These are phyloP conservation scores for Monosporascus sp. DNA, from an alignment of 2,329 filamentous ascomycete species.

Conservation along the genomic window DNA sequence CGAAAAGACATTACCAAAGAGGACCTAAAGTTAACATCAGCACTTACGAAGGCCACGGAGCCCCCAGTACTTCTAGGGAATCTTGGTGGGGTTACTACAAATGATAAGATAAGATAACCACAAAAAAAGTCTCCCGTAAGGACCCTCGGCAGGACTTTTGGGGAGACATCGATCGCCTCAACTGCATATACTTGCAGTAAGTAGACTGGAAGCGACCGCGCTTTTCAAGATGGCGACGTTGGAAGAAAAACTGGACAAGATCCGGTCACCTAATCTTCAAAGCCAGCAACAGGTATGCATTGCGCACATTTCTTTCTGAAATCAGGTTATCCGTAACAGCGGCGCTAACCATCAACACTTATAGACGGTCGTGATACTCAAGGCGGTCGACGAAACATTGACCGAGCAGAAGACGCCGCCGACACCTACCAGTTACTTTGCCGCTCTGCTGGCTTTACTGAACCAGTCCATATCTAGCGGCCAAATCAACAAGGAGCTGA, in stretches of 20 bases:
- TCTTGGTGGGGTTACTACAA: not conserved
- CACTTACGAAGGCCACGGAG: too few relatives aligned
- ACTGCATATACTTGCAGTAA: not conserved
- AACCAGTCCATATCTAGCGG: slow-evolving; percentile 67
- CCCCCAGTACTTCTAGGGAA: too few relatives aligned
- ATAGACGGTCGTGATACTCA: slow-evolving; percentile 79
- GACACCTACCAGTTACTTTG: slow-evolving; percentile 89
- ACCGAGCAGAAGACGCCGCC: slow-evolving; percentile 79
- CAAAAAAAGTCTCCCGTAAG: not conserved
- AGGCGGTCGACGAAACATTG: slow-evolving; percentile 88
- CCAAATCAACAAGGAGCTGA: slow-evolving; percentile 73
- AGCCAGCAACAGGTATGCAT: slow-evolving; percentile 79
- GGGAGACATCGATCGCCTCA: not conserved
- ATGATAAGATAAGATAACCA: slow-evolving; percentile 1
- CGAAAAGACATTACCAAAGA: too few relatives aligned
- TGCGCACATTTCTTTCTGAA: not conserved
- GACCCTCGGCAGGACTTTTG: not conserved
- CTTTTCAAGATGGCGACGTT: slow-evolving; percentile 49
- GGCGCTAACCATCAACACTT: slow-evolving; percentile 9
- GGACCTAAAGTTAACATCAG: too few relatives aligned
- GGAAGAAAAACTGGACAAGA: slow-evolving; percentile 92
- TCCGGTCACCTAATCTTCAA: slow-evolving; percentile 92
- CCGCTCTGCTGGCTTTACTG: slow-evolving; percentile 84
- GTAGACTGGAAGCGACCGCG: slow-evolving; percentile 8
- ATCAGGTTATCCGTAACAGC: not conserved